These are phyloP conservation scores for Ogataea dorogensis DNA, from an alignment of 805 yeast species.

Conservation along the genomic window DNA sequence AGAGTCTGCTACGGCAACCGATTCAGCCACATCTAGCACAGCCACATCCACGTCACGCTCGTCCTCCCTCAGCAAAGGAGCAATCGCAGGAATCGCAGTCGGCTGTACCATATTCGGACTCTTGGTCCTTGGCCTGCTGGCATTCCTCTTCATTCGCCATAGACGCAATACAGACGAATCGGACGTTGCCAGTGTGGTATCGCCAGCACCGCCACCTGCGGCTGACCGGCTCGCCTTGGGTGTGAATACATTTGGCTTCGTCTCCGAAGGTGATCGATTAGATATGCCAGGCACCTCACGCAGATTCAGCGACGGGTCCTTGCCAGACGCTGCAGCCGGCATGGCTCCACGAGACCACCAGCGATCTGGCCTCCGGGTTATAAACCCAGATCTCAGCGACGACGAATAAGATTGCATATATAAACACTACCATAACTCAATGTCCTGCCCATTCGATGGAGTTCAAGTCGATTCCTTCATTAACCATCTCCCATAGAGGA, in stretches of 20 bases:
- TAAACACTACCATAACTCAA: conserved; percentile 31
- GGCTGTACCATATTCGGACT: conserved; percentile 33
- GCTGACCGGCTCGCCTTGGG: conserved; percentile 13
- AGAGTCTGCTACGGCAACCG: conserved; percentile 21
- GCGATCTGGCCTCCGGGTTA: conserved; percentile 32
- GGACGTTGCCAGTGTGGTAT: conserved; percentile 12
- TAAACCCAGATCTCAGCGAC: conserved; percentile 34
- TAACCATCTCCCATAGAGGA: conserved; percentile 99
- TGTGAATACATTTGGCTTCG: conserved; percentile 24
- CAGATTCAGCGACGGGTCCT: conserved; percentile 35
- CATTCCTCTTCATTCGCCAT: conserved; percentile 25
- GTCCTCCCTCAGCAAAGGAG: conserved; percentile 30
- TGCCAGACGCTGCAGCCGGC: conserved; percentile 36
- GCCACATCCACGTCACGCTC: conserved; percentile 16
- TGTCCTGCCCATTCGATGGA: conserved; percentile 99
- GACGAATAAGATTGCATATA: conserved; percentile 14
- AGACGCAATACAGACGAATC: conserved; percentile 22
- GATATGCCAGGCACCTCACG: conserved; percentile 28
- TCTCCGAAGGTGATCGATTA: conserved; percentile 24
- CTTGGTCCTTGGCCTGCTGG: conserved; percentile 12
- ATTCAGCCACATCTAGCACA: conserved; percentile 17
- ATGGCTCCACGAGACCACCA: neutral
- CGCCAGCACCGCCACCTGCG: conserved; percentile 13
- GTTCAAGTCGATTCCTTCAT: conserved; percentile 93
- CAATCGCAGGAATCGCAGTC: conserved; percentile 37